Conservation (phyloP, 2,329 filamentous ascomycete genomes). For the Pseudogymnoascus sp. region DNA sequence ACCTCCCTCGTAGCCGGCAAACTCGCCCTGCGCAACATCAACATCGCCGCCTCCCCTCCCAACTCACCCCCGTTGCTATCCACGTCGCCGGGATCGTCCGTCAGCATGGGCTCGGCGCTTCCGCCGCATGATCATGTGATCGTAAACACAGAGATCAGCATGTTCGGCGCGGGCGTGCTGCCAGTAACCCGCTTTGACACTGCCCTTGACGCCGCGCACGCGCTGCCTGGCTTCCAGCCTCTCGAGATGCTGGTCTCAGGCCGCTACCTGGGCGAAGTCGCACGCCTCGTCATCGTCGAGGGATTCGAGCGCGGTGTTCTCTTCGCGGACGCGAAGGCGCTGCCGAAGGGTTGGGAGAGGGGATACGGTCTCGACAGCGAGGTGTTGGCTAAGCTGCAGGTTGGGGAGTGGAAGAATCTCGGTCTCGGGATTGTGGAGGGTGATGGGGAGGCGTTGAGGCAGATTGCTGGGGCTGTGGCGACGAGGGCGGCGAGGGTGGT, state of each 20-base stretch:
- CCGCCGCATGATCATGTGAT: conserved; percentile 49
- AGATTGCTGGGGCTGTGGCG: not conserved
- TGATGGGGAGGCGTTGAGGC: not conserved
- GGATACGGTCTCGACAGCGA: conserved; percentile 56
- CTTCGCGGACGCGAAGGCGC: conserved; percentile 50
- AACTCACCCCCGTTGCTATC: not conserved
- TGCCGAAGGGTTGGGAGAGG: conserved; percentile 45
- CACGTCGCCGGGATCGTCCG: not conserved
- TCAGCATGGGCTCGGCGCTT: not conserved
- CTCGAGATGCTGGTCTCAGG: conserved; percentile 57
- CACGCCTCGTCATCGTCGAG: conserved; percentile 50
- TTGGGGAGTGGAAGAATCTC: conserved; percentile 23
- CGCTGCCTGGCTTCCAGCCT: conserved; percentile 53
- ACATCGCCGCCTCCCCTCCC: not conserved
- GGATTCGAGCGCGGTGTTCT: conserved; percentile 48
- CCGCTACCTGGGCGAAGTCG: conserved; percentile 60
- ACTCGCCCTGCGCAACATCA: not conserved
- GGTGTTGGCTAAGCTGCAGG: conserved; percentile 42
- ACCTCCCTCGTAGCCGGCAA: conserved; percentile 40
- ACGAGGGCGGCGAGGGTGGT: not conserved
- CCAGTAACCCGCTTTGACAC: conserved; percentile 57
- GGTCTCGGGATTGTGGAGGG: not conserved
- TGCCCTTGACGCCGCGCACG: conserved; percentile 44
- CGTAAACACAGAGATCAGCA: conserved; percentile 60
- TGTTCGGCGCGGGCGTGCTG: conserved; percentile 55